A percentile compares a stretch with the other conserved stretches of the same genome.
Evolutionary conservation across 2,329 filamentous ascomycete genomes (phyloP).

Genomic region (Diaporthe batatas): DNA sequence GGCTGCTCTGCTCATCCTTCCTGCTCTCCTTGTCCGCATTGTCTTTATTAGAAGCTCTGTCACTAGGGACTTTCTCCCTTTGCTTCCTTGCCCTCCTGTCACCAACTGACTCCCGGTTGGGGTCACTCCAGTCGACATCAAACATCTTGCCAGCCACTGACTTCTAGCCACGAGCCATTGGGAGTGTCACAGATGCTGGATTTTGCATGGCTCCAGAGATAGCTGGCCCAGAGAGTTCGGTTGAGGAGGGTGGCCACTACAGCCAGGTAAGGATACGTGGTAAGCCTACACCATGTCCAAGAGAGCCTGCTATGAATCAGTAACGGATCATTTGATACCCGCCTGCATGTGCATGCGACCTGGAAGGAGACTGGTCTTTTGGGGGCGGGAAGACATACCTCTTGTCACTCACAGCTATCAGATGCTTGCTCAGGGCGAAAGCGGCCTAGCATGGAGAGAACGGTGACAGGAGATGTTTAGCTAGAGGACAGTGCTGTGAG

Average conservation of each 20-base stretch:
- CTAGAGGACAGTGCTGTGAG: not conserved
- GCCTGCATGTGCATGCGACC: not conserved
- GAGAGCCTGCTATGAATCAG: not conserved
- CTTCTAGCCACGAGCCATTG: slow-evolving; percentile 36
- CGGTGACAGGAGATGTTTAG: not conserved
- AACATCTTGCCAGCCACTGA: slow-evolving; percentile 60
- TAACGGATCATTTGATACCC: not conserved
- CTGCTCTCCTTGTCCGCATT: slow-evolving; percentile 46
- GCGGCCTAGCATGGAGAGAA: not conserved
- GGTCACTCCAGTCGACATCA: slow-evolving; percentile 71
- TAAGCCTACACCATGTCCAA: not conserved
- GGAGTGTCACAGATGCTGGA: not conserved
- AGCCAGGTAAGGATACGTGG: not conserved
- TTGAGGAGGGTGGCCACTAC: not conserved
- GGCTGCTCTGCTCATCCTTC: slow-evolving; percentile 47
- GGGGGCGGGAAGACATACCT: not conserved
- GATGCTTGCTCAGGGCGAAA: not conserved
- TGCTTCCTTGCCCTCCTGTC: slow-evolving; percentile 66
- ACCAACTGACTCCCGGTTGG: slow-evolving; percentile 64
- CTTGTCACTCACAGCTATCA: not conserved
- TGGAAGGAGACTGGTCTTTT: not conserved
- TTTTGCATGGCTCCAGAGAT: not conserved
- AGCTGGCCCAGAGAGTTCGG: not conserved
- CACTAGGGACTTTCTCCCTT: slow-evolving; percentile 51
- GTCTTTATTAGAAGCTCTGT: slow-evolving; percentile 43